Conservation (phyloP, 371 early-diverging fungal genomes). For the Mucor indicus region DNA sequence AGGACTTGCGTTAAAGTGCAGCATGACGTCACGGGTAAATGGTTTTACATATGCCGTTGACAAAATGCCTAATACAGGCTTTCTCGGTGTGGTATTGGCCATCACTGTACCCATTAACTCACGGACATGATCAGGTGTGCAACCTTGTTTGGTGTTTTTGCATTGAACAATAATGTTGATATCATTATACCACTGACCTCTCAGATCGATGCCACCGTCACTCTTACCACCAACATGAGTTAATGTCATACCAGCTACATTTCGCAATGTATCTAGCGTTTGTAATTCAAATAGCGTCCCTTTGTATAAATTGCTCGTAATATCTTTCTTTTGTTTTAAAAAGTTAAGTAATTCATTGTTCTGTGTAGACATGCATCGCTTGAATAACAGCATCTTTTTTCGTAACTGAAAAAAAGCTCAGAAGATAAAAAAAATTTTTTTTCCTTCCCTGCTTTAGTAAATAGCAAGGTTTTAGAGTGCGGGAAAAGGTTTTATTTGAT, state of each 20-base stretch:
- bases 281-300: slow-evolving; percentile 46
- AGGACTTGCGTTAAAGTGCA: slow-evolving; percentile 23
- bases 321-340: slow-evolving; percentile 20
- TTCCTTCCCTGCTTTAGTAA: too few relatives aligned
- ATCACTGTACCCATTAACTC: slow-evolving; percentile 31
- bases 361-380: too few relatives aligned
- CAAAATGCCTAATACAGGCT: slow-evolving; percentile 27
- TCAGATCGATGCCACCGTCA: slow-evolving; percentile 42
- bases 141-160: slow-evolving; percentile 38
- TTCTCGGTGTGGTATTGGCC: neutral
- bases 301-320: slow-evolving; percentile 18
- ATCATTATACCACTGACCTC: slow-evolving; percentile 33
- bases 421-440: too few relatives aligned
- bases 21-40: slow-evolving; percentile 31
- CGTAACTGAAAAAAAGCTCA: too few relatives aligned
- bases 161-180: slow-evolving; percentile 27
- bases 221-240: slow-evolving; percentile 37
- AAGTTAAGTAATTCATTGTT: slow-evolving; percentile 2
- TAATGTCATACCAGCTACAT: slow-evolving; percentile 31
- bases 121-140: slow-evolving; percentile 42
- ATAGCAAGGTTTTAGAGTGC: too few relatives aligned
- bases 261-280: slow-evolving; percentile 23
- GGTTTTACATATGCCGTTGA: slow-evolving; percentile 16
- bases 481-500: too few relatives aligned
- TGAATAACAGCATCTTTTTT: too few relatives aligned